Base-by-base conservation (phyloP, 1,139 yeast species). In the Hanseniaspora gamundiae region DNA sequence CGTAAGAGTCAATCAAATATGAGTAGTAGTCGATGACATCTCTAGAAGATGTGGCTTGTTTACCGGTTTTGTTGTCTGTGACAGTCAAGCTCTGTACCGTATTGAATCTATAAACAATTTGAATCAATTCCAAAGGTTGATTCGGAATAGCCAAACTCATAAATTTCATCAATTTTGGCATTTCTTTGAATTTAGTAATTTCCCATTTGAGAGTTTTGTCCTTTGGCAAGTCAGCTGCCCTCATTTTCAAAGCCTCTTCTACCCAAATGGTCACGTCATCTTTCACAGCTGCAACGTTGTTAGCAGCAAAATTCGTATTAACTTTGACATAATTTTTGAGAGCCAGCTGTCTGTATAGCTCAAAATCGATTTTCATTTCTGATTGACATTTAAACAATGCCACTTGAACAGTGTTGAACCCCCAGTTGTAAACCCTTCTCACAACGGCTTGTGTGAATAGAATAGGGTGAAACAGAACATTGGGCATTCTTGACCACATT, bases 1-100 rank as follows among this genome's bases (percentile, higher is more conserved):
- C 72, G 51, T 75, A 74, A 13, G 94, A 83, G 59, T 87, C 85
- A 52, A 86, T 71, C 36, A 86, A 72, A 61, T 74, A 85, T 0
- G 83, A 93, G 48, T 82, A 69, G 58, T 85, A 78, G 60, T 86
- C 95, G 20, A 74, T 70, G 41, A 83, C 79, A 47, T 73, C 72
- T 50, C 79, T 72, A 52, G 77, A 81, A 20, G 67, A 61, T 33
- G 67, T 68, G 21, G 66, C 69, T 4, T 67, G 68, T 44, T 74
- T 66, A 8, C 70, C 72, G 13, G 68, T 62, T 27, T 68, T 65
- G 28, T 71, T 61, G 38, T 78, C 68, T 42, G 73, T 62, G 48
- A 71, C 70, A 43, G 70, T 67, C 50, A 87, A 67, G 53, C 78
- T 74, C 62, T 87, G 96, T 45, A 71, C 73, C 8, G 95, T 81